Evolutionary conservation across 768 basidiomycete genomes (phyloP).

Genomic region (Multifurca ochricompacta): DNA sequence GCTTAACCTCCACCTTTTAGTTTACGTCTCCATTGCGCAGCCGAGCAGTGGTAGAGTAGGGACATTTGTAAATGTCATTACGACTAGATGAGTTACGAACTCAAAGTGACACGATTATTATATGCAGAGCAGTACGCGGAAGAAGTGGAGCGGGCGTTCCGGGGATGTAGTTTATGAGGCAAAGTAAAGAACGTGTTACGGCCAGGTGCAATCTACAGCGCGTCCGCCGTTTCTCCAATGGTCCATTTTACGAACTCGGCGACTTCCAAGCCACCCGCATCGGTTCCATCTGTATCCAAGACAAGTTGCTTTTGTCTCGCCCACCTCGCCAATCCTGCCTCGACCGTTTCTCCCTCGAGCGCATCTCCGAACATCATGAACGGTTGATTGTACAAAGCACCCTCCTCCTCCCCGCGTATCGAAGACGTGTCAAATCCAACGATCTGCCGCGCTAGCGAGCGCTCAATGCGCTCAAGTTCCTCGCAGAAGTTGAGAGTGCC

Average conservation of each 20-base stretch:
- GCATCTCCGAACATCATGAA: slow-evolving; percentile 18
- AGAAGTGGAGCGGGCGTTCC: background rate
- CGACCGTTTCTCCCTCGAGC: slow-evolving; percentile 16
- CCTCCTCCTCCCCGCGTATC: slow-evolving; percentile 11
- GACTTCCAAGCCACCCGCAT: slow-evolving; percentile 14
- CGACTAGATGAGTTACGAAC: background rate
- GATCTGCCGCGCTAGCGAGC: slow-evolving; percentile 18
- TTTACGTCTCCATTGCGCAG: background rate
- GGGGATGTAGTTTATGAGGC: background rate
- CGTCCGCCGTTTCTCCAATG: slow-evolving; percentile 8
- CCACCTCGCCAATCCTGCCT: slow-evolving; percentile 14
- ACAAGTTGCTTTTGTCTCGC: slow-evolving; percentile 14
- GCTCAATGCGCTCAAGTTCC: slow-evolving; percentile 19
- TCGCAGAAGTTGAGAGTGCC: slow-evolving; percentile 4
- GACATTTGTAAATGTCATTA: background rate
- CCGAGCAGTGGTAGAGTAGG: background rate
- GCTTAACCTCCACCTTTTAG: background rate
- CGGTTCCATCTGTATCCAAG: slow-evolving; percentile 9
- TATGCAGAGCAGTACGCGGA: background rate
- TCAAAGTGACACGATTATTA: background rate
- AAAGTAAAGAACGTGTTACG: background rate
- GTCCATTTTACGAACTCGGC: slow-evolving; percentile 18
- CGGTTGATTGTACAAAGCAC: slow-evolving; percentile 19
- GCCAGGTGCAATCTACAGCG: background rate
- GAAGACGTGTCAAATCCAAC: slow-evolving; percentile 18